Percentiles rank a stretch among this genome's conserved stretches.
Evolutionary conservation across 1,284 basidiomycete species (phyloP).

Genomic region (Rugosomyces carneus): DNA sequence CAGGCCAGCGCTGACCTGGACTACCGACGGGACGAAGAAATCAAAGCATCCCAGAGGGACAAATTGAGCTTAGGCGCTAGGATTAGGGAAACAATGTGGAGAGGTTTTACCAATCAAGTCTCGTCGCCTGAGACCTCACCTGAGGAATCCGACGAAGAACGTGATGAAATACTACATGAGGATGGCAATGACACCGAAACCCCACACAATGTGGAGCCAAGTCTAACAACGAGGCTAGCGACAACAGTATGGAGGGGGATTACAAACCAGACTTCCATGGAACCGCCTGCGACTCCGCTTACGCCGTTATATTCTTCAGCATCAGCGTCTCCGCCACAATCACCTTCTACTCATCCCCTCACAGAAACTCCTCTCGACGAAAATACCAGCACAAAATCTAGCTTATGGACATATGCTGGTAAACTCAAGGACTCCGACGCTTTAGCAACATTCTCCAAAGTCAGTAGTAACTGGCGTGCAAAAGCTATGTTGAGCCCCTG

Average conservation of each 20-base stretch:
- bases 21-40: constrained; percentile 40
- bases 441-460: constrained; percentile 61
- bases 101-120: constrained; percentile 51
- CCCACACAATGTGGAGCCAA: constrained; percentile 21
- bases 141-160: constrained; percentile 28
- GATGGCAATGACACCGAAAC: constrained; percentile 43
- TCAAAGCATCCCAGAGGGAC: constrained; percentile 24
- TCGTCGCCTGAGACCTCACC: constrained; percentile 32
- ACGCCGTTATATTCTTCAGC: constrained; percentile 26
- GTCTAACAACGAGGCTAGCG: constrained; percentile 49
- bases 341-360: constrained; percentile 20
- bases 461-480: constrained; percentile 68
- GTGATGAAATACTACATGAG: constrained; percentile 17
- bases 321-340: constrained; percentile 25
- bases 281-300: constrained; percentile 45
- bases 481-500: constrained; percentile 45
- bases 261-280: constrained; percentile 69
- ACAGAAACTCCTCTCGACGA: background rate
- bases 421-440: constrained; percentile 69
- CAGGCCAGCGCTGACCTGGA: constrained; percentile 60
- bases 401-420: constrained; percentile 64
- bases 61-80: constrained; percentile 46
- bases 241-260: constrained; percentile 66
- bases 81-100: constrained; percentile 61
- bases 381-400: constrained; percentile 16